phyloP scores from a whole-genome alignment of 208 protist genomes.

The Lotmaria passim region DNA sequence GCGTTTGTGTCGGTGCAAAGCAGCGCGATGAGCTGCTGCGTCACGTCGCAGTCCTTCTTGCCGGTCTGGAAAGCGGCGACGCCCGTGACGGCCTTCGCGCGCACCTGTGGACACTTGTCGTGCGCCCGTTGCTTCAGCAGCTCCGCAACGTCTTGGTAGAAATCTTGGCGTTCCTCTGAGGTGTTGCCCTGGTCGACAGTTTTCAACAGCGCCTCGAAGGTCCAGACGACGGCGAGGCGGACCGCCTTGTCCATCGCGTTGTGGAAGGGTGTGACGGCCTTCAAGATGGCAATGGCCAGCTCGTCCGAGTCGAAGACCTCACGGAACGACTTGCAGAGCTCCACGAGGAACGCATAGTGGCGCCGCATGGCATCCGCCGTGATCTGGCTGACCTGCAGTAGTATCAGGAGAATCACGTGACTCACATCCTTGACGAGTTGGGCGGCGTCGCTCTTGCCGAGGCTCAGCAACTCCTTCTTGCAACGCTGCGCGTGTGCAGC shows the following conservation, averaged over 20 bases:
- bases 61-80: conserved; percentile 84
- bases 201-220: conserved; percentile 74
- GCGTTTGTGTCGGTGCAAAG: conserved; percentile 82
- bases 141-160: conserved; percentile 82
- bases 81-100: conserved; percentile 69
- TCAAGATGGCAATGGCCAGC: conserved; percentile 65
- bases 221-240: conserved; percentile 75
- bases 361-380: conserved; percentile 72
- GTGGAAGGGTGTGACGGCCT: conserved; percentile 63
- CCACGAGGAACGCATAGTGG: conserved; percentile 80
- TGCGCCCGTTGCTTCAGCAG: conserved; percentile 83
- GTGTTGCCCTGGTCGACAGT: conserved; percentile 80
- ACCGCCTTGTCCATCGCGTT: conserved; percentile 87
- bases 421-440: conserved; percentile 46
- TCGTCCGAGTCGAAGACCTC: conserved; percentile 62
- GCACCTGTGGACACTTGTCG: conserved; percentile 76
- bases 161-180: conserved; percentile 81
- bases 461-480: conserved; percentile 57
- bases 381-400: conserved; percentile 78
- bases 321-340: conserved; percentile 67
- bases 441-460: conserved; percentile 6
- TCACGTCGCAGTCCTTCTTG: conserved; percentile 85
- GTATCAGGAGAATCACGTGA: conserved; percentile 64
- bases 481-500: conserved; percentile 70
- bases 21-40: conserved; percentile 83